These are phyloP conservation scores for Linderniella brevidens DNA, from an alignment of 257 asterid genomes.

Conservation along the genomic window DNA sequence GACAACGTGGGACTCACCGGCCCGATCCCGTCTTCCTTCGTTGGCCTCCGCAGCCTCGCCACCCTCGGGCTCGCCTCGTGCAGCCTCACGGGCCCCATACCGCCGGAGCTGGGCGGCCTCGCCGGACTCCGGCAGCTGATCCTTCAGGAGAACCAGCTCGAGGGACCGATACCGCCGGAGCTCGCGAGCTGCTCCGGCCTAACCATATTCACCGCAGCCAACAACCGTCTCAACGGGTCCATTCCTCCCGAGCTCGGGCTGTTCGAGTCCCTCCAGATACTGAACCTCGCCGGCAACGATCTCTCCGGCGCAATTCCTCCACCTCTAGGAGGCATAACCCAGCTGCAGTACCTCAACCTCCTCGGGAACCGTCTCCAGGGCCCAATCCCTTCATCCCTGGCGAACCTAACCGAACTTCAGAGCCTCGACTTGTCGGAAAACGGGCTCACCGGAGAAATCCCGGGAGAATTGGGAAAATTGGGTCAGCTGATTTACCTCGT, in stretches of 20 bases:
- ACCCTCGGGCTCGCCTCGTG: slow-evolving; percentile 65
- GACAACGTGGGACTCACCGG: slow-evolving; percentile 52
- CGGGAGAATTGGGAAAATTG: slow-evolving; percentile 45
- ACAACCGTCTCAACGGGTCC: slow-evolving; percentile 49
- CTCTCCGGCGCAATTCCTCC: slow-evolving; percentile 53
- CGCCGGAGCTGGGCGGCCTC: slow-evolving; percentile 43
- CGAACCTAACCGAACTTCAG: slow-evolving; percentile 25
- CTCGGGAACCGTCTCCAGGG: slow-evolving; percentile 69
- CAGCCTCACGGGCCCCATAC: slow-evolving; percentile 42
- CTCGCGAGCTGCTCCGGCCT: slow-evolving; percentile 51
- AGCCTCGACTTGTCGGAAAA: slow-evolving; percentile 62
- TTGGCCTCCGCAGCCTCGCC: slow-evolving; percentile 25
- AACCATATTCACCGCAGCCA: slow-evolving; percentile 37
- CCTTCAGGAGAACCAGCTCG: slow-evolving; percentile 49
- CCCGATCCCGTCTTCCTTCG: slow-evolving; percentile 36
- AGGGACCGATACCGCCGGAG: slow-evolving; percentile 49
- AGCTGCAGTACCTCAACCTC: slow-evolving; percentile 42
- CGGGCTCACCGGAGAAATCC: slow-evolving; percentile 46
- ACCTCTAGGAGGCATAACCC: slow-evolving; percentile 26
- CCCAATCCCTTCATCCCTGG: slow-evolving; percentile 35
- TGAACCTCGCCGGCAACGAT: slow-evolving; percentile 57
- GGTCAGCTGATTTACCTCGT: slow-evolving; percentile 32
- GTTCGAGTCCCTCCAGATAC: slow-evolving; percentile 25
- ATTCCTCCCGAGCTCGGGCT: slow-evolving; percentile 37
- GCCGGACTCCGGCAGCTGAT: slow-evolving; percentile 23